Percentiles rank a stretch among this genome's conserved stretches.
These are phyloP conservation scores for Neoboletus magnificus DNA, from an alignment of 768 basidiomycete species.

Conservation along the genomic window DNA sequence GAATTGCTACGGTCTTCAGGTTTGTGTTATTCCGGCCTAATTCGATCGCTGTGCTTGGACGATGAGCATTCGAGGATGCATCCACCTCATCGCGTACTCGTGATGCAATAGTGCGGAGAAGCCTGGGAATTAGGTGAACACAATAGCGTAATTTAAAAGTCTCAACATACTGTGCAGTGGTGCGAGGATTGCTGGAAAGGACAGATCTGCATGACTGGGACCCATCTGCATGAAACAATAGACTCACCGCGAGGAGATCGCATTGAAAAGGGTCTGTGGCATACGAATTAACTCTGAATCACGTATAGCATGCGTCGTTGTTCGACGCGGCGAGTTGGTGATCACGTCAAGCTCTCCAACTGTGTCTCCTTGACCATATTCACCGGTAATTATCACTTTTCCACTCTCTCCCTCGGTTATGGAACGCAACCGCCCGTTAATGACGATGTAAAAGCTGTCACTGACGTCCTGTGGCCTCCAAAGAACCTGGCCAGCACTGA, in stretches of 20 bases:
- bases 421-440: slow-evolving; percentile 92
- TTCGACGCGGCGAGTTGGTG: slow-evolving; percentile 80
- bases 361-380: slow-evolving; percentile 96
- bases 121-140: slow-evolving; percentile 36
- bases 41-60: slow-evolving; percentile 52
- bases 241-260: slow-evolving; percentile 79
- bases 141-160: neutral
- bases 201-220: neutral
- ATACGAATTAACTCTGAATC: slow-evolving; percentile 96
- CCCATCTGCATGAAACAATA: neutral
- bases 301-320: slow-evolving; percentile 95
- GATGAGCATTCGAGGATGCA: slow-evolving; percentile 49
- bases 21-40: slow-evolving; percentile 79
- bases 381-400: slow-evolving; percentile 77
- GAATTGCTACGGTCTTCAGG: slow-evolving; percentile 89
- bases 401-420: slow-evolving; percentile 78
- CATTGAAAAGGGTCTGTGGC: slow-evolving; percentile 97
- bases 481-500: slow-evolving; percentile 89
- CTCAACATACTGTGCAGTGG: slow-evolving; percentile 68
- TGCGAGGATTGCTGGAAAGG: slow-evolving; percentile 66
- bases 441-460: slow-evolving; percentile 97
- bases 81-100: slow-evolving; percentile 85
- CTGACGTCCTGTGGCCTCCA: slow-evolving; percentile 90
- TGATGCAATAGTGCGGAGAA: slow-evolving; percentile 87
- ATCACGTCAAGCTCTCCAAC: slow-evolving; percentile 98